phyloP scores from a whole-genome alignment of 2,329 filamentous ascomycete species.

The Didymella arachidicola region DNA sequence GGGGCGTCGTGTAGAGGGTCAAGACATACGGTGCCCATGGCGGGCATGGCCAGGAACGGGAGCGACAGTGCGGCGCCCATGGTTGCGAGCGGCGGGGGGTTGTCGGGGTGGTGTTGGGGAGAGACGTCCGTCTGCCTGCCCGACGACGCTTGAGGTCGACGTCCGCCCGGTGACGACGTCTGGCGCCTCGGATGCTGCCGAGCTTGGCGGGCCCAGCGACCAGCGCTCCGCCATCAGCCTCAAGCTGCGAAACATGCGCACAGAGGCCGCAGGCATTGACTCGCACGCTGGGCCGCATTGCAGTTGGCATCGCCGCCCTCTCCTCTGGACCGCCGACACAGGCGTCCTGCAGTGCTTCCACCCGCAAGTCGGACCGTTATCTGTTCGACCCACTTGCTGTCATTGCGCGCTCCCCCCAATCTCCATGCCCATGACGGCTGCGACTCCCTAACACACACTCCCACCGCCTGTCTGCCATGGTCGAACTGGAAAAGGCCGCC shows the following conservation, averaged over 20 bases:
- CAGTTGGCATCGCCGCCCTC: too few species aligned
- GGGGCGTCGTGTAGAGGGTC: too few species aligned
- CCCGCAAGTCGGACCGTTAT: conserved; percentile 10
- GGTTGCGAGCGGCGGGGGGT: conserved; percentile 16
- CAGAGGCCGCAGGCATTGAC: too few species aligned
- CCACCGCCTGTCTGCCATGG: conserved; percentile 32
- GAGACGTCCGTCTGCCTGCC: conserved; percentile 13
- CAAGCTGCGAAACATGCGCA: background rate
- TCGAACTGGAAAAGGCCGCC: conserved; percentile 40
- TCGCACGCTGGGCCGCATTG: too few species aligned
- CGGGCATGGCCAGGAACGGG: conserved; percentile 87
- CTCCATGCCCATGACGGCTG: conserved; percentile 13
- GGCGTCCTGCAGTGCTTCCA: background rate
- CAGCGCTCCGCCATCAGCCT: background rate
- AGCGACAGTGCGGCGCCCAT: conserved; percentile 95
- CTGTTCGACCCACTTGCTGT: conserved; percentile 23
- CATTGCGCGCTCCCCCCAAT: conserved; percentile 22
- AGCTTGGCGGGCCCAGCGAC: conserved; percentile 29
- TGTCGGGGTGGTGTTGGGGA: conserved; percentile 19
- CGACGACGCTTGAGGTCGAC: conserved; percentile 23
- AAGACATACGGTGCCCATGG: conserved; percentile 79
- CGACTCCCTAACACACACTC: conserved; percentile 27
- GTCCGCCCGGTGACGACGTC: conserved; percentile 23
- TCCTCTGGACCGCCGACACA: background rate
- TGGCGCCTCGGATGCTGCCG: conserved; percentile 21